phyloP scores from a whole-genome alignment of 2,329 filamentous ascomycete genomes.

The Talaromyces sp. region DNA sequence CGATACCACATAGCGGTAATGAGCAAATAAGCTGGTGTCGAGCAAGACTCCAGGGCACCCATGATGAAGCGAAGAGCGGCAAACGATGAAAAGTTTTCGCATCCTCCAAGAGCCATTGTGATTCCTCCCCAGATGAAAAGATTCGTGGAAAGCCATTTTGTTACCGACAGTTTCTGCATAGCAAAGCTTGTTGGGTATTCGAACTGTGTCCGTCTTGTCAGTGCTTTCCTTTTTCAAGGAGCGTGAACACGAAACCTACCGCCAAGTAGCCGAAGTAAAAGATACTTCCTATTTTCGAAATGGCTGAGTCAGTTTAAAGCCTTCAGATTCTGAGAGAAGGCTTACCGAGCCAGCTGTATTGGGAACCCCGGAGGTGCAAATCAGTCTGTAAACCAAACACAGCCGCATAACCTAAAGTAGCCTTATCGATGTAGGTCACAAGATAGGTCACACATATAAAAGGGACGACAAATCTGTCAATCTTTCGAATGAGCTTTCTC shows the following conservation, averaged over 20 bases:
- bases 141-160: conserved; percentile 55
- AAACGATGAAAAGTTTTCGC: conserved; percentile 50
- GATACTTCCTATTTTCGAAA: not conserved
- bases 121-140: conserved; percentile 54
- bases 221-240: not conserved
- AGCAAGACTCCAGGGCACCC: conserved; percentile 51
- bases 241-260: not conserved
- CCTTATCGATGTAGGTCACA: conserved; percentile 49
- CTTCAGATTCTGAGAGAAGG: not conserved
- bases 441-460: not conserved
- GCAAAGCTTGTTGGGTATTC: not conserved
- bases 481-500: not conserved
- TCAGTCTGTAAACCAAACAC: conserved; percentile 22
- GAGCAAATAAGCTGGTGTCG: conserved; percentile 35
- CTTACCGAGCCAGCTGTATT: not conserved
- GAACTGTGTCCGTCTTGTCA: not conserved
- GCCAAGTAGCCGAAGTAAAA: not conserved
- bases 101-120: conserved; percentile 47
- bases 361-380: not conserved
- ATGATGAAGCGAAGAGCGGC: conserved; percentile 55
- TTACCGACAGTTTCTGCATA: not conserved
- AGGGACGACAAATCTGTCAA: not conserved
- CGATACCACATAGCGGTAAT: conserved; percentile 58
- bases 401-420: conserved; percentile 59
- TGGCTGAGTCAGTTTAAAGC: not conserved